Evolutionary conservation across 2,329 filamentous ascomycete species (phyloP), one percentile per base, ranked within the genome.

Genomic region (Aspergillus tubingensis): DNA sequence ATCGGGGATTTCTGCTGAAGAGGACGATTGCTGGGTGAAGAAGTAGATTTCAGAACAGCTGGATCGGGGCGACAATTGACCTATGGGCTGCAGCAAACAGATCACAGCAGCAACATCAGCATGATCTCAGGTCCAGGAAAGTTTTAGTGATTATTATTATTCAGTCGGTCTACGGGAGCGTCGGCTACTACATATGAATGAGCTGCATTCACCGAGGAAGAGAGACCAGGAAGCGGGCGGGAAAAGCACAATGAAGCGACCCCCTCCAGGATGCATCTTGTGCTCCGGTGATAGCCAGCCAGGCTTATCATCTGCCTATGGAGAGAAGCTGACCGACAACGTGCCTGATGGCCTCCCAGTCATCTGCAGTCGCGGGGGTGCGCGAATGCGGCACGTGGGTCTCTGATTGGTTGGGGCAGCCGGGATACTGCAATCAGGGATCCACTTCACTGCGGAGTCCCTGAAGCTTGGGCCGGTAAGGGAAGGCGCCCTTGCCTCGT

Each of bases 221-320:
- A 58, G 25, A 3, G 17, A 27, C 30, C 17, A 17, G 39, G 39
- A 30, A 36, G 5, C 21, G 15, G 44, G 23, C 23, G 51, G 50
- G 11, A 43, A 30, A 51, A 17, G 11, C 11, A 13, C 32, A 5
- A 5, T 13, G 32, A 36, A 36, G 32, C 32, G 32, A 25, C 10
- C 21, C 36, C 54, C 54, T 58, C 61, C 32, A 36, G 49, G 54
- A 27, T 52, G 25, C 47, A 49, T 49, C 47, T 25, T 25, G 47
- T 49, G 47, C 47, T 23, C 30, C 15, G 21, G 23, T 11, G 49
- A 30, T 7, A 51, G 43, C 41, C 10, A 32, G 44, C 44, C 25
- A 27, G 41, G 54, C 58, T 64, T 66, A 63, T 65, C 62, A 59
- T 17, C 25, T 50, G 54, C 39, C 66, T 68, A 68, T 68, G 13